Conservation (phyloP, 495 filamentous ascomycete species). For the Neurospora sp. region DNA sequence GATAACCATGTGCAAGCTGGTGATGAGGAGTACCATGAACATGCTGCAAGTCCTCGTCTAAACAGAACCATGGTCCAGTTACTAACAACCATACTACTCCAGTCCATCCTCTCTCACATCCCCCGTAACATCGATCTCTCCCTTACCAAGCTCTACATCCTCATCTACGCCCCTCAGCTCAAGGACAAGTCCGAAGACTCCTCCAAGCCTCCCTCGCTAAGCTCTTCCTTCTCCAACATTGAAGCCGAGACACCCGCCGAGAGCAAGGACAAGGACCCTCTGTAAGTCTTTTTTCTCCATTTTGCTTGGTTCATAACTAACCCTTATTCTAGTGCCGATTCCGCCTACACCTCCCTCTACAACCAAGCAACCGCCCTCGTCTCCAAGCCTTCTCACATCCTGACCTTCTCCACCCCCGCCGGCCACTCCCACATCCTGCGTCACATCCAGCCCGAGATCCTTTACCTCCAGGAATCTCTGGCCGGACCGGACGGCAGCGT, state of each 20-base stretch:
- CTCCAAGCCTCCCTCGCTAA: constrained; percentile 50
- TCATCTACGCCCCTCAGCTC: constrained; percentile 77
- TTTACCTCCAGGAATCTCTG: constrained; percentile 76
- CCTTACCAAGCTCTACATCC: constrained; percentile 63
- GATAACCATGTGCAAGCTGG: constrained; percentile 49
- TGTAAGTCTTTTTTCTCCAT: constrained; percentile 29
- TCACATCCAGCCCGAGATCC: constrained; percentile 68
- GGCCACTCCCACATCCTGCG: constrained; percentile 77
- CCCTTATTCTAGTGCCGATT: constrained; percentile 30
- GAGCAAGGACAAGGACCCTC: constrained; percentile 40
- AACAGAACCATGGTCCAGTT: neutral
- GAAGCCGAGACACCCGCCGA: constrained; percentile 59
- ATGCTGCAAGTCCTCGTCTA: constrained; percentile 55
- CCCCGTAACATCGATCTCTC: constrained; percentile 59
- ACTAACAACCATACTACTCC: neutral
- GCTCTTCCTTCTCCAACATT: constrained; percentile 84
- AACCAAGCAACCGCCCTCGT: constrained; percentile 65
- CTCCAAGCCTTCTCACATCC: constrained; percentile 71
- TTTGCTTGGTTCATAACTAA: constrained; percentile 18
- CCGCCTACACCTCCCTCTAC: constrained; percentile 66
- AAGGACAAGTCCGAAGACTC: constrained; percentile 46
- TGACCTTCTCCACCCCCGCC: constrained; percentile 71
- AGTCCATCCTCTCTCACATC: constrained; percentile 88
- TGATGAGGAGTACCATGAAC: constrained; percentile 55
- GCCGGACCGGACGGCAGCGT: constrained; percentile 60